These are phyloP conservation scores for Hericium coralloides DNA, from an alignment of 768 basidiomycete genomes.

Conservation along the genomic window DNA sequence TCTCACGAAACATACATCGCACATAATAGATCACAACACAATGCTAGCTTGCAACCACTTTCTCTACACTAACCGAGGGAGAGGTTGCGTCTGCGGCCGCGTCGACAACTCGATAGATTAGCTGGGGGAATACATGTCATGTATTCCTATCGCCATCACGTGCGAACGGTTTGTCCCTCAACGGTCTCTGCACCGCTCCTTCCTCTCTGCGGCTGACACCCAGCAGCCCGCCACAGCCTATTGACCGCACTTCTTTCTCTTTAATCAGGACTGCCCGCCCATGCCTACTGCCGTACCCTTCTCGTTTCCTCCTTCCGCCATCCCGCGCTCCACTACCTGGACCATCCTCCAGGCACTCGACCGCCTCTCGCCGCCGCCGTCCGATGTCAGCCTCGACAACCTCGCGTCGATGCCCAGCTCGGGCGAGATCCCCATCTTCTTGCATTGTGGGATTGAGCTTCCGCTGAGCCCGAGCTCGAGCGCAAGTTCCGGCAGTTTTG, in stretches of 20 bases:
- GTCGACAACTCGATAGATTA: too few species aligned
- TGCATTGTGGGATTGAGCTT: conserved; percentile 2
- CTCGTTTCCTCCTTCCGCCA: not conserved
- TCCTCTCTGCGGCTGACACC: too few species aligned
- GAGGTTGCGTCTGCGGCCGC: too few species aligned
- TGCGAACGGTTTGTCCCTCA: too few species aligned
- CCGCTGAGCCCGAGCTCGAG: not conserved
- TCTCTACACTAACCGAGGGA: too few species aligned
- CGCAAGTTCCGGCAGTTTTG: too few species aligned
- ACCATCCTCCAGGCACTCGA: conserved; percentile 9
- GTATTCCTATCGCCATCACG: too few species aligned
- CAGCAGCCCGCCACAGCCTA: not conserved
- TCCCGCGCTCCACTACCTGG: conserved; percentile 6
- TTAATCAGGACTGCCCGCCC: not conserved
- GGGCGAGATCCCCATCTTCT: conserved; percentile 12
- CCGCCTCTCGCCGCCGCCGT: conserved; percentile 9
- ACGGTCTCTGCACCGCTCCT: too few species aligned
- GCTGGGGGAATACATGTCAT: too few species aligned
- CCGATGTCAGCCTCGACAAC: conserved; percentile 8
- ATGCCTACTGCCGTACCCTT: not conserved
- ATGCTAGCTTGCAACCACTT: too few species aligned
- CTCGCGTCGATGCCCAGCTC: conserved; percentile 2
- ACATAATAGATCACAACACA: too few species aligned
- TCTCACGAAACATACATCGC: too few species aligned
- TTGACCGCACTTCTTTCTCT: not conserved